phyloP scores from a whole-genome alignment of 208 protist genomes.

The Trypanosoma cruzi region DNA sequence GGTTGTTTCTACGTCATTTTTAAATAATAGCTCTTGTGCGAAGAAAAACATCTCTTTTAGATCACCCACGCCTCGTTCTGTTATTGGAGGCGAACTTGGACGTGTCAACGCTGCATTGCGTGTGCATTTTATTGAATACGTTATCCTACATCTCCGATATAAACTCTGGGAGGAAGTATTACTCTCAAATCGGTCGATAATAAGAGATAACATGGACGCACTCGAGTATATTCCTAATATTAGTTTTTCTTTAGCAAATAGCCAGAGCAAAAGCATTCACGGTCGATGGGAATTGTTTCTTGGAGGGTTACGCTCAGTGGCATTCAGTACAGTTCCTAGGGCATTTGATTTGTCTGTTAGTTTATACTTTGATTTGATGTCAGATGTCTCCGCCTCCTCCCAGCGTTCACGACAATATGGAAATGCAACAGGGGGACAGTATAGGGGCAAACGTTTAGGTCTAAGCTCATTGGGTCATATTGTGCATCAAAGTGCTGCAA shows the following conservation, averaged over 20 bases:
- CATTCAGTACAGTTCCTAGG: too few relatives aligned
- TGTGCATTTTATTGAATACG: not conserved
- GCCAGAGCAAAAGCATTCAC: not conserved
- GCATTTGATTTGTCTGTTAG: too few relatives aligned
- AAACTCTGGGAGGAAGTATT: not conserved
- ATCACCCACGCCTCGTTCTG: not conserved
- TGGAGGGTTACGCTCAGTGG: too few relatives aligned
- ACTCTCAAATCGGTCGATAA: not conserved
- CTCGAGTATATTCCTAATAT: not conserved
- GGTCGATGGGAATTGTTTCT: too few relatives aligned
- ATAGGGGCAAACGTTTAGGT: too few relatives aligned
- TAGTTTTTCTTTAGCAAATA: not conserved
- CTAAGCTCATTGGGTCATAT: not conserved
- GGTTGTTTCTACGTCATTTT: not conserved
- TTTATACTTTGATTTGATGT: too few relatives aligned
- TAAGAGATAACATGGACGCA: not conserved
- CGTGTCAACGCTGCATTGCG: not conserved
- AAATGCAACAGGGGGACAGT: too few relatives aligned
- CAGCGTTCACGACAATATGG: too few relatives aligned
- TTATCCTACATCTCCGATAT: not conserved
- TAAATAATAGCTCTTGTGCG: not conserved
- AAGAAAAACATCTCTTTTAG: not conserved
- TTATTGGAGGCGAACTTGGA: not conserved
- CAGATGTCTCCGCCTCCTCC: too few relatives aligned
- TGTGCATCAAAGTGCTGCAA: not conserved